Base-by-base conservation (phyloP, 2,329 filamentous ascomycete species). In the Aspergillus fischeri region DNA sequence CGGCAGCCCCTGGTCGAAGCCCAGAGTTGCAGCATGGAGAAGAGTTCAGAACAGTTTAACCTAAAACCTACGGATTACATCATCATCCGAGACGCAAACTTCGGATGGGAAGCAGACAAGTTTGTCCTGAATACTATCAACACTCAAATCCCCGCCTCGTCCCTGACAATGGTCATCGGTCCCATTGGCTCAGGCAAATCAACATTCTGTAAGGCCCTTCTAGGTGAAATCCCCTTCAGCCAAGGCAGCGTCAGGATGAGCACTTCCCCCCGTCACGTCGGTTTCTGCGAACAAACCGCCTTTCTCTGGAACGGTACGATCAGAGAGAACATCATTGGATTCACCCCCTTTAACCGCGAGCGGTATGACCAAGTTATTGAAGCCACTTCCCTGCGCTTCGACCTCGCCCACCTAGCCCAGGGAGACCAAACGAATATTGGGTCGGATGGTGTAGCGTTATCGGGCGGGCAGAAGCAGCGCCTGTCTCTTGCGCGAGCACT, bases 401-500 rank as follows among this genome's bases (percentile, higher is more conserved):
- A 72, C 49, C 47, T 71, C 8, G 54, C 50, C 6, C 49, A 32
- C 7, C 55, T 65, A 11, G 60, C 65, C 21, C 29, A 62, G 5
- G 65, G 67, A 1, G 63, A 68, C 51, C 44, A 59, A 17, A 66
- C 66, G 1, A 60, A 53, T 8, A 58, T 70, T 21, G 68, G 69
- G 1, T 56, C 47, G 29, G 57, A 63, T 27, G 63, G 64, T 21
- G 52, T 66, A 9, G 49, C 55, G 17, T 55, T 67, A 9, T 55
- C 52, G 41, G 61, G 64, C 3, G 63, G 64, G 2, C 61, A 66
- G 52, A 63, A 58, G 54, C 59, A 66, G 45, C 48, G 62, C 32
- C 25, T 77, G 68, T 73, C 77, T 2, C 64, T 83, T 1, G 80
- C 81, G 3, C 71, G 81, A 17, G 79, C 80, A 1, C 64, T 82